Conservation (phyloP, 2,329 filamentous ascomycete genomes). For the Calcarisporium arbuscula region DNA sequence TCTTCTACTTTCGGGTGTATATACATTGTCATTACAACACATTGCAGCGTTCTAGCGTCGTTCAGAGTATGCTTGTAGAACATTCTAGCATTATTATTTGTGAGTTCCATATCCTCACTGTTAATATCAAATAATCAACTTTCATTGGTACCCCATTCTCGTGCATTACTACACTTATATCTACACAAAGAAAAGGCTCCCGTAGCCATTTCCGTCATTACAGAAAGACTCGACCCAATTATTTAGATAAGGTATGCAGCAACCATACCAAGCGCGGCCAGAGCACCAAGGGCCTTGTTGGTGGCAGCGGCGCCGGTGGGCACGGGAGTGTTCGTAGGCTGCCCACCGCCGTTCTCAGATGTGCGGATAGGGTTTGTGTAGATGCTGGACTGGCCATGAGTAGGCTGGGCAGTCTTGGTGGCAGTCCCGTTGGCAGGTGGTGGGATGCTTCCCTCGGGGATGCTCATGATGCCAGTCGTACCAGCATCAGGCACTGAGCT, state of each 20-base stretch:
- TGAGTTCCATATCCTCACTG: not conserved
- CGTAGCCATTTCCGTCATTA: slow-evolving; percentile 11
- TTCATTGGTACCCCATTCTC: not conserved
- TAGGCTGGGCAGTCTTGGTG: slow-evolving; percentile 2
- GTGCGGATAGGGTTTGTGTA: slow-evolving; percentile 6
- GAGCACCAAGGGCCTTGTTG: slow-evolving; percentile 24
- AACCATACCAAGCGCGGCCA: slow-evolving; percentile 31
- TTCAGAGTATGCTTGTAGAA: too few species aligned
- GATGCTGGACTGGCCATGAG: not conserved
- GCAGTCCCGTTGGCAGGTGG: slow-evolving; percentile 4
- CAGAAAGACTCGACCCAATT: not conserved
- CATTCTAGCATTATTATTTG: not conserved
- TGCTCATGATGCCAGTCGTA: slow-evolving; percentile 11
- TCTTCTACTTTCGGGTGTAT: not conserved
- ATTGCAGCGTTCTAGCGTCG: not conserved
- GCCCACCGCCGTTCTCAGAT: too few species aligned
- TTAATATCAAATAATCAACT: not conserved
- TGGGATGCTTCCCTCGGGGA: slow-evolving; percentile 17
- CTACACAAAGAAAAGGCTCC: slow-evolving; percentile 2
- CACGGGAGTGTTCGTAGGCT: slow-evolving; percentile 13
- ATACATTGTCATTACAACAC: not conserved
- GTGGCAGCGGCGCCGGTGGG: slow-evolving; percentile 20
- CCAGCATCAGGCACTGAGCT: not conserved
- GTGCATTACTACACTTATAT: slow-evolving; percentile 2
- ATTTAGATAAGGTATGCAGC: slow-evolving; percentile 36